Evolutionary conservation across 2,329 filamentous ascomycete species (phyloP), one percentile per base, ranked within the genome.

Genomic region (Alternaria sp.): DNA sequence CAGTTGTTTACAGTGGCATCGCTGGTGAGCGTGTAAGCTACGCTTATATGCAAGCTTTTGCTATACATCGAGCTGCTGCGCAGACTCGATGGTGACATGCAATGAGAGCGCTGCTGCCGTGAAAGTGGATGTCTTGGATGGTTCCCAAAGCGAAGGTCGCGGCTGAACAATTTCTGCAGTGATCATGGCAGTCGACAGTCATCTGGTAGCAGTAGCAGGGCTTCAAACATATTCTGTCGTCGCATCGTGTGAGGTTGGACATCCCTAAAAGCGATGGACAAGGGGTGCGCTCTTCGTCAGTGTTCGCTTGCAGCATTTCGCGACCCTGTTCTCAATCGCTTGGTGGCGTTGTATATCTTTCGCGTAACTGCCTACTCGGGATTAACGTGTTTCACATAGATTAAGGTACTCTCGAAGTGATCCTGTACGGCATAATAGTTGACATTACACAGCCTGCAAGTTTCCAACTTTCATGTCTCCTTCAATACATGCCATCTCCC

Each of bases 161-260:
- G 12, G 34, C 34, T 0, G 12, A 36, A 16, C 5, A 6, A 0
- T 36, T 4, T 36, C 14, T 16, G 2, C 12, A 36, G 16, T 0
- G 1, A 39, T 39, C n/a, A 20, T 8, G 8, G 38, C 5, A 18
- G 38, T 1, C 9, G 0, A 8, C 38, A 39, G 18, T n/a, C 18
- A 12, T 39, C 0, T 18, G 6, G 38, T 0, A 39, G 38, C 38
- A 39, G 38, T 1, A 11, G 7, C n/a, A 20, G 3, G 38, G 1
- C n/a, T 39, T 39, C 1, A 2, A 39, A 0, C 0, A 4, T 39
- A 6, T 0, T 39, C 18, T 2, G 5, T 18, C n/a, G 6, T 39
- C 7, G 5, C n/a, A 8, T 18, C 8, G 18, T 39, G 18, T 39
- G 8, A 18, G 7, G 7, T n/a, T 39, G 4, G 38, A 7, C 38